phyloP scores from a whole-genome alignment of 2,329 filamentous ascomycete genomes.

The Epicoccum nigrum region DNA sequence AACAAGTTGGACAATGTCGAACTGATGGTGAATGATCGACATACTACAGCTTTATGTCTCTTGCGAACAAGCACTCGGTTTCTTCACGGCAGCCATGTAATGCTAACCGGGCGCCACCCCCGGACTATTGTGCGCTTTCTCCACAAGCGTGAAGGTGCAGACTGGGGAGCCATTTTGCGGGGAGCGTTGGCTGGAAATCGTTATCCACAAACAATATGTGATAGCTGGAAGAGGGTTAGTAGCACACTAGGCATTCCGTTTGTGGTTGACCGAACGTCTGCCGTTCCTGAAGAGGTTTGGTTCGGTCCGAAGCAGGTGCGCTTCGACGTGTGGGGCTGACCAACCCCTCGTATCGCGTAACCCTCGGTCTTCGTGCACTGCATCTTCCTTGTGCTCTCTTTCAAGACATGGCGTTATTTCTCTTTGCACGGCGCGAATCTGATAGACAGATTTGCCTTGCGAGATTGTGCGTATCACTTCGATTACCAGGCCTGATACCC shows the following conservation, averaged over 20 bases:
- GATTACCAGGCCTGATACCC: no score
- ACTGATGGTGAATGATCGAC: slow-evolving; percentile 13
- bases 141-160: not conserved
- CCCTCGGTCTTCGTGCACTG: no score
- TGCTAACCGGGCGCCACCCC: slow-evolving; percentile 15
- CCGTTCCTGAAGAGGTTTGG: not conserved
- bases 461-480: no score
- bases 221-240: not conserved
- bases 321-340: not conserved
- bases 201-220: not conserved
- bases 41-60: slow-evolving; percentile 23
- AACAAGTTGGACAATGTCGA: not conserved
- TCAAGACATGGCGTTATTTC: not conserved
- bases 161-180: not conserved
- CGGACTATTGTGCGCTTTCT: slow-evolving; percentile 1
- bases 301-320: not conserved
- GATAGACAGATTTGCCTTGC: not conserved
- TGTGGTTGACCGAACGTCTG: not conserved
- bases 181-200: not conserved
- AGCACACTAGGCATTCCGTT: not conserved
- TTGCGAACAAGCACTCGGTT: slow-evolving; percentile 17
- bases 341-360: no score
- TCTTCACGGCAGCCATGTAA: slow-evolving; percentile 1
- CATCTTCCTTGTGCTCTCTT: not conserved
- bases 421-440: not conserved